These are phyloP conservation scores for Starmera caribaea DNA, from an alignment of 805 yeast species.

Conservation along the genomic window DNA sequence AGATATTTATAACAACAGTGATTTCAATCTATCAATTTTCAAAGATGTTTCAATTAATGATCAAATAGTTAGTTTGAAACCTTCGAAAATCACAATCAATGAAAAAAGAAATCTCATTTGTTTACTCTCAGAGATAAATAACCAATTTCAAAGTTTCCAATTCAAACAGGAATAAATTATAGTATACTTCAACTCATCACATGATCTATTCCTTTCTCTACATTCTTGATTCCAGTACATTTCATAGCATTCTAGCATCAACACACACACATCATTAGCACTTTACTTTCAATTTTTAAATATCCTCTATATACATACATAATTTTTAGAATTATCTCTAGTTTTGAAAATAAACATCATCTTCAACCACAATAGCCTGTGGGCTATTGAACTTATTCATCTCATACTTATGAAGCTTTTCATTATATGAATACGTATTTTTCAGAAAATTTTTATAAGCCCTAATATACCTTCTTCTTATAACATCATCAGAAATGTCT, in stretches of 20 bases:
- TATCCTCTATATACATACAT: too few relatives aligned
- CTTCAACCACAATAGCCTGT: too few relatives aligned
- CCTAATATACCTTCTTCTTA: constrained; percentile 2
- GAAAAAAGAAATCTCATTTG: constrained; percentile 22
- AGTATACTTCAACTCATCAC: too few relatives aligned
- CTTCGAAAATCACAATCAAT: constrained; percentile 22
- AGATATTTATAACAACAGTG: neutral
- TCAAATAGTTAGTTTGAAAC: constrained; percentile 6
- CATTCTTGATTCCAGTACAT: too few relatives aligned
- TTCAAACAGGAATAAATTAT: neutral
- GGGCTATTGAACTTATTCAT: too few relatives aligned
- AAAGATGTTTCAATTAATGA: constrained; percentile 1
- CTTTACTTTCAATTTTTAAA: too few relatives aligned
- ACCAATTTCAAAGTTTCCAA: constrained; percentile 7
- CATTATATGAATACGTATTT: constrained; percentile 4
- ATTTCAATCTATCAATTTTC: neutral
- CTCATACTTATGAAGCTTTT: too few relatives aligned
- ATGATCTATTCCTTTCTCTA: too few relatives aligned
- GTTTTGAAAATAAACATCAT: too few relatives aligned
- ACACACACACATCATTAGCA: too few relatives aligned
- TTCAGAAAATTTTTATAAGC: constrained; percentile 16
- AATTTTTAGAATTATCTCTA: too few relatives aligned
- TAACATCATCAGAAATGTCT: neutral
- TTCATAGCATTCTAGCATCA: too few relatives aligned
- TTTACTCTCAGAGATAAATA: constrained; percentile 19